Conservation (phyloP, 306 rosid genomes). For the Glycine latifolia region DNA sequence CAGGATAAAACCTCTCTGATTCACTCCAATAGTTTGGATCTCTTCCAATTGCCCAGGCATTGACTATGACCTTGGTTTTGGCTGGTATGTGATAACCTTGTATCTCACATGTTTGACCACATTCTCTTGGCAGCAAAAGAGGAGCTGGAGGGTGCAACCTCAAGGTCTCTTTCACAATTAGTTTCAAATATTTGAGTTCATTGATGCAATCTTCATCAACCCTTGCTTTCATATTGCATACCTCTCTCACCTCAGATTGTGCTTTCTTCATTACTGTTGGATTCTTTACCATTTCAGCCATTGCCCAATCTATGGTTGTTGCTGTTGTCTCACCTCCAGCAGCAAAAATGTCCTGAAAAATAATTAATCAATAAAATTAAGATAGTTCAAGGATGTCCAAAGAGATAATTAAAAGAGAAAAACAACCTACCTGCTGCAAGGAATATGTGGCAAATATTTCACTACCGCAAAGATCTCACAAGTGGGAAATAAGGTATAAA, state of each 20-base stretch:
- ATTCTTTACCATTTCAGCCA: slow-evolving; percentile 35
- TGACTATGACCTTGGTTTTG: slow-evolving; percentile 34
- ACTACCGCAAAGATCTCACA: no score
- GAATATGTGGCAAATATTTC: not conserved
- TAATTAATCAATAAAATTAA: no score
- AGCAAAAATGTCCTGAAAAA: slow-evolving; percentile 40
- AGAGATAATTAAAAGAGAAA: no score
- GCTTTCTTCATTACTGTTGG: not conserved
- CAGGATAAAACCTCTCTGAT: slow-evolving; percentile 46
- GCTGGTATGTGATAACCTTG: slow-evolving; percentile 45
- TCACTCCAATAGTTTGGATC: slow-evolving; percentile 49
- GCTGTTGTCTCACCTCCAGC: slow-evolving; percentile 56
- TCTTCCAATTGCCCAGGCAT: slow-evolving; percentile 51
- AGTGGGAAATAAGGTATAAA: no score
- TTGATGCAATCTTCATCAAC: slow-evolving; percentile 35
- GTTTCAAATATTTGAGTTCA: slow-evolving; percentile 49
- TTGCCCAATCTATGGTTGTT: slow-evolving; percentile 42
- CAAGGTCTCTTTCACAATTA: slow-evolving; percentile 38
- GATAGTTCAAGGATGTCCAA: no score
- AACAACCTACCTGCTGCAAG: not conserved
- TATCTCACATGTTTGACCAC: slow-evolving; percentile 39
- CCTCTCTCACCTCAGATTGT: slow-evolving; percentile 28
- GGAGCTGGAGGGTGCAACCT: slow-evolving; percentile 51
- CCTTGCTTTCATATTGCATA: slow-evolving; percentile 4
- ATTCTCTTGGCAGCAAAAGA: slow-evolving; percentile 50